phyloP scores from a whole-genome alignment of 2,329 filamentous ascomycete species.

The Microcyclosporella mali region DNA sequence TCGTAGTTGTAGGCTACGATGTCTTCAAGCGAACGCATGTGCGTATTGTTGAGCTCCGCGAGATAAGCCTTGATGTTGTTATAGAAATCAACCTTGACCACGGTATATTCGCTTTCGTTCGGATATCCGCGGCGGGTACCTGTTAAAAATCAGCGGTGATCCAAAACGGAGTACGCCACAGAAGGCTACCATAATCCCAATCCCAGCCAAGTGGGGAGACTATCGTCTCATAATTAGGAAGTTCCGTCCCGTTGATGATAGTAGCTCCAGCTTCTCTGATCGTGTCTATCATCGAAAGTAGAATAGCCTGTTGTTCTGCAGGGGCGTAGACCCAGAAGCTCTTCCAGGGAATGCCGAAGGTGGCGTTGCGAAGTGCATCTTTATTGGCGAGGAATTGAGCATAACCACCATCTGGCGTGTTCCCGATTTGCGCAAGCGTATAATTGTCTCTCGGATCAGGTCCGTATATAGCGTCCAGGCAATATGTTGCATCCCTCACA shows the following conservation, averaged over 20 bases:
- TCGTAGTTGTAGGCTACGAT: constrained; percentile 56
- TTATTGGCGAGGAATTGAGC: constrained; percentile 51
- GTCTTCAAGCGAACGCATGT: constrained; percentile 55
- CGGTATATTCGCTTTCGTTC: constrained; percentile 70
- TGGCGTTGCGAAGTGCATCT: constrained; percentile 52
- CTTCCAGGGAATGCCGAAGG: constrained; percentile 66
- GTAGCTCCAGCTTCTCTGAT: constrained; percentile 58
- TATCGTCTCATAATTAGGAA: constrained; percentile 56
- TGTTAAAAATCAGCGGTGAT: constrained; percentile 42
- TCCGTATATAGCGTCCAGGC: constrained; percentile 63
- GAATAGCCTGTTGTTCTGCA: constrained; percentile 47
- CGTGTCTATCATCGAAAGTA: constrained; percentile 46
- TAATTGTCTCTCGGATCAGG: constrained; percentile 60
- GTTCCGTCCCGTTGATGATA: constrained; percentile 63
- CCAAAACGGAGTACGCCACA: not conserved
- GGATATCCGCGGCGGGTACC: constrained; percentile 55
- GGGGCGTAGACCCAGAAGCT: constrained; percentile 63
- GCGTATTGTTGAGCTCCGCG: constrained; percentile 55
- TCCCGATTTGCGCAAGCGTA: constrained; percentile 52
- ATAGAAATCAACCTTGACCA: constrained; percentile 66
- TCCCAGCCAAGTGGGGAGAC: constrained; percentile 65
- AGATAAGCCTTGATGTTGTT: constrained; percentile 61
- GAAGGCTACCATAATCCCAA: constrained; percentile 40
- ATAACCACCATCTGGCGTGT: constrained; percentile 53
- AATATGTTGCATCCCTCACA: constrained; percentile 61